Base-by-base conservation (phyloP, 805 yeast genomes). In the Priceomyces castillae region DNA sequence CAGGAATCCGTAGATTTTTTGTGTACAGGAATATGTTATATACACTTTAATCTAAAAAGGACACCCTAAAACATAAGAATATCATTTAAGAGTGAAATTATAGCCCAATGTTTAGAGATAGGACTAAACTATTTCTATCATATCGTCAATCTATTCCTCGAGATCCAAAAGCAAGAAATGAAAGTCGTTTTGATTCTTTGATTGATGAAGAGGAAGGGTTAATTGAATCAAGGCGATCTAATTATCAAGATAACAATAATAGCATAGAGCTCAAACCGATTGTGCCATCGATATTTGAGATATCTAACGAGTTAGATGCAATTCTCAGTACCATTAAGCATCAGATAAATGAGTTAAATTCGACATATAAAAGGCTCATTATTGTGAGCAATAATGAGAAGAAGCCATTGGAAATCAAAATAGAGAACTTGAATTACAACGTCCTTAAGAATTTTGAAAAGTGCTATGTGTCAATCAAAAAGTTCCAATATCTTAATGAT, bases 81-180 rank as follows among this genome's bases (percentile, higher is more conserved):
- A 28, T n/a, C 15, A 28, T n/a, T 6, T 12, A 10, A 12, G 5
- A 28, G 12, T 28, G 15, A 4, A 28, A 9, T n/a, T 9, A 28
- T 28, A 28, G 25, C 31, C 31, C 10, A 42, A 89, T 92, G 97
- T 87, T 86, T 58, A 76, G 98, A 61, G 98, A 94, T 66, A 75
- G 97, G 61, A 94, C 99, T n/a, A 92, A 90, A 58, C 74, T 92
- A 50, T 92, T 76, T 63, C 70, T 90, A 17, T 89, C 97, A 37
- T 92, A 86, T 59, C 80, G 99, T 49, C 80, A 94, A 46, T 90
- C 98, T 9, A 84, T 83, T 44, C 95, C 96, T 0, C 90, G 90
- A 35, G 39, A 34, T 48, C 67, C 69, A 17, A 50, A 46, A 37
- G 31, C 47, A 44, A 33, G 47, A 9, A 46, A 47, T 42, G 53